These are phyloP conservation scores for Russula lepida DNA, from an alignment of 768 basidiomycete species.

Conservation along the genomic window DNA sequence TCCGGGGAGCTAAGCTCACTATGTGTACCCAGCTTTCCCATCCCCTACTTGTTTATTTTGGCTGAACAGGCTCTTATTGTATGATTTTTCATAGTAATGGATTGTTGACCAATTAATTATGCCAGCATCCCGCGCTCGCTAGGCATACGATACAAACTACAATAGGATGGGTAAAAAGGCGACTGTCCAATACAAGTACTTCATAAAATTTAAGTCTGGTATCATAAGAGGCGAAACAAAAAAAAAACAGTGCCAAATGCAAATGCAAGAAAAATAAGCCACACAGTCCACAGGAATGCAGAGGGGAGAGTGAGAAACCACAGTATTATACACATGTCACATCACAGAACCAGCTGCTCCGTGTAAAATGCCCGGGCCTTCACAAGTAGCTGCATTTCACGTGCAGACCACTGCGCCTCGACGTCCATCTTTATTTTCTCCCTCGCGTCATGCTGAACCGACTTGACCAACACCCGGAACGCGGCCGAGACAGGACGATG, in stretches of 20 bases:
- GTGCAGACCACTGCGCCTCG: conserved; percentile 42
- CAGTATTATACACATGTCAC: too few relatives aligned
- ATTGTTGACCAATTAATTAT: background rate
- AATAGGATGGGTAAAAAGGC: background rate
- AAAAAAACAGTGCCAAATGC: background rate
- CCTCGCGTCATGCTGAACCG: conserved; percentile 50
- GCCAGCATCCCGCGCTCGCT: background rate
- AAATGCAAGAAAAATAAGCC: background rate
- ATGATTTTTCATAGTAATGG: background rate
- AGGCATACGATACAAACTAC: background rate
- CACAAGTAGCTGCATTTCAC: conserved; percentile 28
- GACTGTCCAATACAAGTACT: background rate
- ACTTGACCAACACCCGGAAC: conserved; percentile 68
- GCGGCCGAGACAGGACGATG: conserved; percentile 83
- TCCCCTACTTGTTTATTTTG: background rate
- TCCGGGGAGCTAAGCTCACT: too few relatives aligned
- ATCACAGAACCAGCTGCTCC: conserved; percentile 27
- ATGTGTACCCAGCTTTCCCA: too few relatives aligned
- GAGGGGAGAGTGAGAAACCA: background rate
- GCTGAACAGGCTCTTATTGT: too few relatives aligned
- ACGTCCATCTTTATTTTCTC: conserved; percentile 48
- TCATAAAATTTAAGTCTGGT: background rate
- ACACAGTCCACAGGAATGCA: background rate
- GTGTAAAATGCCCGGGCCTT: conserved; percentile 30
- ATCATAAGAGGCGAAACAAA: background rate